phyloP scores from a whole-genome alignment of 2,329 filamentous ascomycete genomes.

The Fonsecaea nubica region DNA sequence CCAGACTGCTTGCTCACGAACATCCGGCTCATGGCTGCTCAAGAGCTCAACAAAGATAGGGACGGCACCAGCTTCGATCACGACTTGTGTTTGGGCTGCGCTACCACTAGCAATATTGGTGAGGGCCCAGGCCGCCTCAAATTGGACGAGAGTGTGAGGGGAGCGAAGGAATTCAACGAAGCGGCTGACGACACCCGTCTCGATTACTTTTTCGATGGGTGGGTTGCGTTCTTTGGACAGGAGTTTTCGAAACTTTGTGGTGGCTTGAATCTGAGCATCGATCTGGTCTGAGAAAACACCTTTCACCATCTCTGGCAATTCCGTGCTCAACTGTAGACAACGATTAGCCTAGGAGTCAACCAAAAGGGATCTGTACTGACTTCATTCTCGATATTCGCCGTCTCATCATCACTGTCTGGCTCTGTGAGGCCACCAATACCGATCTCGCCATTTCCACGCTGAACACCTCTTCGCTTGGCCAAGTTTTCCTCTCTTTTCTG shows the following conservation, averaged over 20 bases:
- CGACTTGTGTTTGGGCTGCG: slow-evolving; percentile 95
- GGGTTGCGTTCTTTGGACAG: slow-evolving; percentile 99
- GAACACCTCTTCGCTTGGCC: slow-evolving; percentile 95
- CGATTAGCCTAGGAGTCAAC: slow-evolving; percentile 17
- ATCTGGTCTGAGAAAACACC: slow-evolving; percentile 99
- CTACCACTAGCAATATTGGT: slow-evolving; percentile 99
- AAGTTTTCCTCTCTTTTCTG: slow-evolving; percentile 98
- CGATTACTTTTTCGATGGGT: slow-evolving; percentile 98
- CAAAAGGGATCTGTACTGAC: slow-evolving; percentile 73
- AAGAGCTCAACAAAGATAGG: slow-evolving; percentile 98
- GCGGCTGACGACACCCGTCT: slow-evolving; percentile 94
- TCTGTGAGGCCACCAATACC: slow-evolving; percentile 72
- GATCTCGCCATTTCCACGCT: slow-evolving; percentile 71
- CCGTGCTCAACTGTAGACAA: slow-evolving; percentile 80
- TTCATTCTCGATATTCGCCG: slow-evolving; percentile 95
- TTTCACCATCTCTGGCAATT: slow-evolving; percentile 96
- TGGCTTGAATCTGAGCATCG: slow-evolving; percentile 94
- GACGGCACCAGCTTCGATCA: slow-evolving; percentile 96
- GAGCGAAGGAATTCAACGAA: slow-evolving; percentile 99
- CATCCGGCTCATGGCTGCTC: slow-evolving; percentile 94
- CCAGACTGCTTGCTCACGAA: slow-evolving; percentile 98
- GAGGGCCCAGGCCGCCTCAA: slow-evolving; percentile 97
- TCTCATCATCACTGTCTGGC: slow-evolving; percentile 91
- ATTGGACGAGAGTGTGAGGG: slow-evolving; percentile 96
- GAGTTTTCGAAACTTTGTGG: slow-evolving; percentile 97